phyloP scores from a whole-genome alignment of 768 basidiomycete genomes.

The Clathrus columnatus region DNA sequence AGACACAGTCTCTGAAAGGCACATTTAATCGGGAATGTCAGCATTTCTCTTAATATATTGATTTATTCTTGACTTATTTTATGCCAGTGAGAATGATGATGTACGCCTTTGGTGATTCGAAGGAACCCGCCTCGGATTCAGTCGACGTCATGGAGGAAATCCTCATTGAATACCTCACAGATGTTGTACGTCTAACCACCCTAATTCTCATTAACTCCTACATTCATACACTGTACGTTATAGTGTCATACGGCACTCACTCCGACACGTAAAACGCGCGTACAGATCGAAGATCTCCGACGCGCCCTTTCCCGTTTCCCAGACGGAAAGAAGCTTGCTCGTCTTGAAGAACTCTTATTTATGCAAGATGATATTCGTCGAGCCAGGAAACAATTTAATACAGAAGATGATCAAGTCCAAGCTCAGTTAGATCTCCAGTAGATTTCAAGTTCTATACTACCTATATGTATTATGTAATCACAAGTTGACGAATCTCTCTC shows the following conservation, averaged over 20 bases:
- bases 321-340: slow-evolving; percentile 87
- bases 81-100: slow-evolving; percentile 70
- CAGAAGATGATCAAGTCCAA: slow-evolving; percentile 5
- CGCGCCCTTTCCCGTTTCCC: slow-evolving; percentile 72
- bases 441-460: too few relatives aligned
- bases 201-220: neutral
- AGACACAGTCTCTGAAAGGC: slow-evolving; percentile 63
- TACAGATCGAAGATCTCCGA: slow-evolving; percentile 81
- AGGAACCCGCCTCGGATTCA: slow-evolving; percentile 79
- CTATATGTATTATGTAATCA: too few relatives aligned
- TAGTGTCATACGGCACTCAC: slow-evolving; percentile 72
- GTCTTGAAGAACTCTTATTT: slow-evolving; percentile 86
- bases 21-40: slow-evolving; percentile 74
- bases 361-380: slow-evolving; percentile 94
- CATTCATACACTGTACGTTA: neutral
- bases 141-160: slow-evolving; percentile 93
- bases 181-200: slow-evolving; percentile 51
- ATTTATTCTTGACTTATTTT: slow-evolving; percentile 1
- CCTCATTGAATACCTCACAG: slow-evolving; percentile 80
- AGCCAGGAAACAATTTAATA: slow-evolving; percentile 62
- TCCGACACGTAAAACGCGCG: slow-evolving; percentile 58
- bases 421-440: neutral
- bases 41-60: slow-evolving; percentile 21
- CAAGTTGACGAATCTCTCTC: too few relatives aligned
- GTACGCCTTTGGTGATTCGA: slow-evolving; percentile 92